phyloP scores from a whole-genome alignment of 2,329 filamentous ascomycete species.

The Pseudogymnoascus sp. region DNA sequence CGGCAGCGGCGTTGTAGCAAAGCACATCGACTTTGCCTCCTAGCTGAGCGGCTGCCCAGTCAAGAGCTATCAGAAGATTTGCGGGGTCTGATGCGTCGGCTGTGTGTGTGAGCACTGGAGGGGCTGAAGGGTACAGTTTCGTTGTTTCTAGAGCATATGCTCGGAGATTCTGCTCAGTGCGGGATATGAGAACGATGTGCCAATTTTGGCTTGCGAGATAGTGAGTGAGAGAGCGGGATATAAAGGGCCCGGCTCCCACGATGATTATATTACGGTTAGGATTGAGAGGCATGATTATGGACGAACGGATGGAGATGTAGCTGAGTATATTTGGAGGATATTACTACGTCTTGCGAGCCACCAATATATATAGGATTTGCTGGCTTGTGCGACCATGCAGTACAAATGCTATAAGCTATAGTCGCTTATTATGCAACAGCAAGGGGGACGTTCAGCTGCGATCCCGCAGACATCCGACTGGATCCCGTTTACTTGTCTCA shows the following conservation, averaged over 20 bases:
- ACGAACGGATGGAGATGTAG: background rate
- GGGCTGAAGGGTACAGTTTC: background rate
- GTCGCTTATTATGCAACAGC: background rate
- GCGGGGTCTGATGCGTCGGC: background rate
- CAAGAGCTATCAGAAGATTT: background rate
- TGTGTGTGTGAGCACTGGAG: background rate
- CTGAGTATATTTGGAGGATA: background rate
- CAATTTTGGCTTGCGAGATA: background rate
- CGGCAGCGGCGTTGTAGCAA: background rate
- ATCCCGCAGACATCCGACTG: background rate
- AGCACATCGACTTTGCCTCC: background rate
- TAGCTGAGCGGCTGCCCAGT: background rate
- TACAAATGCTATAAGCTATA: background rate
- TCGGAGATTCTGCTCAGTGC: slow-evolving; percentile 83
- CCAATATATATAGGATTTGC: background rate
- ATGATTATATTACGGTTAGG: background rate
- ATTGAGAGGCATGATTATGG: background rate
- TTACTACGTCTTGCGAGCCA: background rate
- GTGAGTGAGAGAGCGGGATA: background rate
- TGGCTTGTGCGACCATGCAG: background rate
- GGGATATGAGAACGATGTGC: slow-evolving; percentile 76
- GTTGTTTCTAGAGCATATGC: slow-evolving; percentile 66
- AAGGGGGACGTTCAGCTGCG: background rate
- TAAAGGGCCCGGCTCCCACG: background rate
- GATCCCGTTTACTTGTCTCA: background rate